Evolutionary conservation across 23 red algal species (phyloP).

Genomic region (Gracilaria gracilis): DNA sequence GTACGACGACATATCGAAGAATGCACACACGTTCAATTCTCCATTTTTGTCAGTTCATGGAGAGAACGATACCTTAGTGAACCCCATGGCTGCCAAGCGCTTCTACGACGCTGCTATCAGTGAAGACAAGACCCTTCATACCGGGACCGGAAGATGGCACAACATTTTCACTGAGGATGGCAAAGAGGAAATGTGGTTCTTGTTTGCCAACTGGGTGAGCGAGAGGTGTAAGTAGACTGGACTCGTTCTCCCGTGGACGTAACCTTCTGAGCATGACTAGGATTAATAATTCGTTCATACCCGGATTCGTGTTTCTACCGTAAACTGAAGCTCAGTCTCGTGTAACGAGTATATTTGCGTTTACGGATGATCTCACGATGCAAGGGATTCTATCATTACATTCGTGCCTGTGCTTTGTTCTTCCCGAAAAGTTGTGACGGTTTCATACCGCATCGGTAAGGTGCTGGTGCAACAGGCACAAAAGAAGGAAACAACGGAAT

Average conservation of each 20-base stretch:
- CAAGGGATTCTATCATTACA: no score
- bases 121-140: conserved; percentile 65
- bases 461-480: no score
- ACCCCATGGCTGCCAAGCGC: conserved; percentile 65
- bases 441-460: no score
- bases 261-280: background rate
- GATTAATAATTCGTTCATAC: background rate
- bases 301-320: background rate
- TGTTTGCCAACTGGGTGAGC: conserved; percentile 61
- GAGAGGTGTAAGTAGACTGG: conserved; percentile 4
- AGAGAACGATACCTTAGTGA: conserved; percentile 76
- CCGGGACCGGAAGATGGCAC: conserved; percentile 80
- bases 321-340: background rate
- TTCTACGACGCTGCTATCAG: conserved; percentile 59
- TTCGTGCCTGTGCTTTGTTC: no score
- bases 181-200: conserved; percentile 65
- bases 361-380: background rate
- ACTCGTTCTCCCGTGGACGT: background rate
- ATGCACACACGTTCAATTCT: conserved; percentile 11
- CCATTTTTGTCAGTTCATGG: conserved; percentile 78
- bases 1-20: conserved; percentile 44
- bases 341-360: background rate
- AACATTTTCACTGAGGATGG: conserved; percentile 81
- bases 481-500: no score
- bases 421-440: no score